Evolutionary conservation across 2,329 filamentous ascomycete genomes (phyloP), one percentile per base, ranked within the genome.

Genomic region (Mycosphaerelloides madeirae): DNA sequence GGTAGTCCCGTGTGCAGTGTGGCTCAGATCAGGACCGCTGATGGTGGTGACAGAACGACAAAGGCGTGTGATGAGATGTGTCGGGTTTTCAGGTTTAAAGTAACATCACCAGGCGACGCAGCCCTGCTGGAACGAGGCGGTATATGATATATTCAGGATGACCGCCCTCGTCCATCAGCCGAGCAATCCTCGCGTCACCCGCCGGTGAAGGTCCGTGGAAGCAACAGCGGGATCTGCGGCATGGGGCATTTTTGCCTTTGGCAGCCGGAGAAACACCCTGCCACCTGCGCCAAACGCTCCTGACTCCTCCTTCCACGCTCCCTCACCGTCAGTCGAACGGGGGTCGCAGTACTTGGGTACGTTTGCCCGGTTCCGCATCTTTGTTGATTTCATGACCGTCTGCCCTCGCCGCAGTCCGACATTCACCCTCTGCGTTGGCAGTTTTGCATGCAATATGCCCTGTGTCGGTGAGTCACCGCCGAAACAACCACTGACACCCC

Each of bases 51-150:
- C n/a, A n/a, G n/a, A 40, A 38, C 44, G 44, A 47, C 40, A 33
- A 31, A 40, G 29, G 5, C 44, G 35, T 38, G 40, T 47, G 44
- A 47, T 47, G 31, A 39, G 40, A 43, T 43, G 40, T 43, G 44
- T 47, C 44, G 43, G 40, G n/a, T 39, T 43, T 22, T 18, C 18
- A 34, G 16, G 15, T 44, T 39, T 39, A 18, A 19, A 15, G 32
- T 11, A 37, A 16, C 22, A 28, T 25, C 22, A 25, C 9, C 22
- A 25, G 22, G n/a, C n/a, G n/a, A 25, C 22, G 9, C 22, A 25
- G 41, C 22, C 22, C 22, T 25, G 6, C 22, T 25, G 22, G 22
- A 44, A 29, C 19, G 35, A 32, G 15, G 18, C n/a, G 29, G 35
- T 25, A 25, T 39, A 43, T 39, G 42, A 44, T 44, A 34, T 39